Base-by-base conservation (phyloP, 2,329 filamentous ascomycete species). In the Apiospora phragmitis region DNA sequence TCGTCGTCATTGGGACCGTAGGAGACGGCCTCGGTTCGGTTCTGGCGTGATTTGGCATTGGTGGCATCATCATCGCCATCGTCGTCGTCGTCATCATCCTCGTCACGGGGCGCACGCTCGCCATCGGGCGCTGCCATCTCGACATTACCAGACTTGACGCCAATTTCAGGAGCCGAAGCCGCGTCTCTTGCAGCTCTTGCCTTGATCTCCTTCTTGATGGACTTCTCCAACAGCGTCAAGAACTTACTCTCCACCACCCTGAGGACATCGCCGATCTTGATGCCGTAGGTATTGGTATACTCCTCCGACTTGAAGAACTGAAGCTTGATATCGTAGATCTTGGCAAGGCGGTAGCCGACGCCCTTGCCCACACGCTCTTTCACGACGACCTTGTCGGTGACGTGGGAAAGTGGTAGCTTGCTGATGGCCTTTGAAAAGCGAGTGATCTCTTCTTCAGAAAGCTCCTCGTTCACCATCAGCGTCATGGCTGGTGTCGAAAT, bases 401-500 rank as follows among this genome's bases (percentile, higher is more conserved):
- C 90, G 76, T 97, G 92, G 0, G 93, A 91, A 59, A 99, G 86
- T 4, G 93, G 93, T 62, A 98, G 87, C 72, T 93, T 91, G 78
- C 93, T 97, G 78, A 98, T 97, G 35, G 91, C 93, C 84, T 99
- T 99, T 66, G 95, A 92, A 78, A 99, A 98, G 66, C 87, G 89
- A 76, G 94, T 90, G 11, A 90, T 90, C 69, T 95, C 89, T 5
- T 90, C 87, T 43, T 87, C 84, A 1, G 90, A 86, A 45, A 97
- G 83, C 76, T 94, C 92, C 29, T 91, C 85, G 75, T 93, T 93
- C 41, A 97, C 86, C 65, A 93, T 88, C 24, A 98, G 85, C 0
- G 93, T 96, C 94, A 97, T 97, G 6, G 91, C 90, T 1, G 96
- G 96, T 0, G 96, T 99, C 49, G 94, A 93, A 73, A 98, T 98